These are phyloP conservation scores for Hypoxylon cercidicola DNA, from an alignment of 495 filamentous ascomycete species.

Conservation along the genomic window DNA sequence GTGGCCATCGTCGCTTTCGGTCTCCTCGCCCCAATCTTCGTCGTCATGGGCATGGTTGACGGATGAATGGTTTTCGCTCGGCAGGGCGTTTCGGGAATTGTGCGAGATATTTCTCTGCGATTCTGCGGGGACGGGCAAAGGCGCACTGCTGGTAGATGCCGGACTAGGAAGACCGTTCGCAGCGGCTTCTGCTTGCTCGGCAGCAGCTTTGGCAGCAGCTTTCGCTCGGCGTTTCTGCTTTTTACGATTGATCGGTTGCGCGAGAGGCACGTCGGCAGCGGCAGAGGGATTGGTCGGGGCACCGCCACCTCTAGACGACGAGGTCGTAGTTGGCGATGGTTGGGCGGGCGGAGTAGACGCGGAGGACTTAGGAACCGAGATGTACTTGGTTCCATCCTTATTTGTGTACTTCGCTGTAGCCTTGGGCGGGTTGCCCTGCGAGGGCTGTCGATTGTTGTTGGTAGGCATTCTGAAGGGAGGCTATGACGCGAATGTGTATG, in stretches of 20 bases:
- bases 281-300: conserved; percentile 41
- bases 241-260: conserved; percentile 79
- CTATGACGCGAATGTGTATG: conserved; percentile 41
- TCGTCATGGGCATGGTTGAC: conserved; percentile 50
- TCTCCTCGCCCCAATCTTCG: conserved; percentile 60
- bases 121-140: conserved; percentile 29
- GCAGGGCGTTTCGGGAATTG: conserved; percentile 32
- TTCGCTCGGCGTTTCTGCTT: conserved; percentile 89
- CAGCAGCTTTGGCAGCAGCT: conserved; percentile 76
- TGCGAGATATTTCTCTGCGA: conserved; percentile 43
- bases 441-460: conserved; percentile 54
- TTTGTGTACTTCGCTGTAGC: conserved; percentile 68
- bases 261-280: conserved; percentile 38
- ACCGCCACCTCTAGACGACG: conserved; percentile 46
- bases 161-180: conserved; percentile 56
- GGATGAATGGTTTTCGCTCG: conserved; percentile 13
- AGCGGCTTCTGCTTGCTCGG: conserved; percentile 48
- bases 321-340: conserved; percentile 56
- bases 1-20: conserved; percentile 56
- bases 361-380: conserved; percentile 69
- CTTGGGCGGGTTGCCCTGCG: conserved; percentile 53
- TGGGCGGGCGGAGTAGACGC: conserved; percentile 62
- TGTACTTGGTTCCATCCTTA: conserved; percentile 75
- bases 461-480: conserved; percentile 61
- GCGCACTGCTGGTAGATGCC: conserved; percentile 47